These are phyloP conservation scores for Scenedesmus sp. DNA, from an alignment of 163 green algal genomes.

Conservation along the genomic window DNA sequence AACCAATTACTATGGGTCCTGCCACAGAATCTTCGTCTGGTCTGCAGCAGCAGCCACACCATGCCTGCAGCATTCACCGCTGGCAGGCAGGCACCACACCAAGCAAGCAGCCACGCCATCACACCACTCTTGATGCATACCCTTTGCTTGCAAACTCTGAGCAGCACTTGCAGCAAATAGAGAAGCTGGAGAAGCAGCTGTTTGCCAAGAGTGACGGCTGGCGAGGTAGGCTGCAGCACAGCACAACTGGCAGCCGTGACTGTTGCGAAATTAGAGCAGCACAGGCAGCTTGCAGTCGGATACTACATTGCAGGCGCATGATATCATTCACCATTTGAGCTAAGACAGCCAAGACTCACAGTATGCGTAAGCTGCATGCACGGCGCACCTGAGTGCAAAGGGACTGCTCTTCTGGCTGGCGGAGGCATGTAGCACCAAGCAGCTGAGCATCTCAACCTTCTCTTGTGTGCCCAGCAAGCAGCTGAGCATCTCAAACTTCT, in stretches of 20 bases:
- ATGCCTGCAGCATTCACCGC: not conserved
- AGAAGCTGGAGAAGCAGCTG: slow-evolving; percentile 26
- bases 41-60: not conserved
- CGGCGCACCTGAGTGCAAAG: too few relatives aligned
- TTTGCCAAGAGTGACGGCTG: slow-evolving; percentile 47
- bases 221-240: not conserved
- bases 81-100: not conserved
- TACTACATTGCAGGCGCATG: too few relatives aligned
- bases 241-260: not conserved
- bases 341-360: too few relatives aligned
- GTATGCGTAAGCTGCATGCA: too few relatives aligned
- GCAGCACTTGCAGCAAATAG: slow-evolving; percentile 22
- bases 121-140: not conserved
- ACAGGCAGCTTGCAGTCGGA: too few relatives aligned
- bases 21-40: not conserved
- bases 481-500: not conserved
- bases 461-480: not conserved
- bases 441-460: not conserved
- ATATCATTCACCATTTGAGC: too few relatives aligned
- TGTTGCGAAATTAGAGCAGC: not conserved
- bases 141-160: not conserved
- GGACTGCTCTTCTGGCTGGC: too few relatives aligned
- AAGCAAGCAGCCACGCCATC: not conserved
- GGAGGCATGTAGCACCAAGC: not conserved
- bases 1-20: not conserved